Evolutionary conservation across 2,329 filamentous ascomycete genomes (phyloP).

Genomic region (Scytalidium sp.): DNA sequence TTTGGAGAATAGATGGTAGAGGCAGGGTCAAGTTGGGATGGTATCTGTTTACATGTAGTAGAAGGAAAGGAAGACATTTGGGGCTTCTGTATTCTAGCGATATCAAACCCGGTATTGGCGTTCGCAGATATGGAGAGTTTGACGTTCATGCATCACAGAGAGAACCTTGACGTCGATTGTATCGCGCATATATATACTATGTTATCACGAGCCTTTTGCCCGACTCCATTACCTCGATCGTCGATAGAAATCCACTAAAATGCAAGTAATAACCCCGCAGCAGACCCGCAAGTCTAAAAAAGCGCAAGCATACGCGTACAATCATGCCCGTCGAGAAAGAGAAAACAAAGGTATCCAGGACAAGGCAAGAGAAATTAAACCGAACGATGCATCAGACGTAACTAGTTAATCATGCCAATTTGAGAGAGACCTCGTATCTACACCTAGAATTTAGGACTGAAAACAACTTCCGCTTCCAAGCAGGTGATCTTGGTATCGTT

Average conservation of each 20-base stretch:
- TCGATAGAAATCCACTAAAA: no score
- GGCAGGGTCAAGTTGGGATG: neutral
- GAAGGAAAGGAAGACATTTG: no score
- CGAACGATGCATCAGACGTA: neutral
- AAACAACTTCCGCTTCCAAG: conserved; percentile 70
- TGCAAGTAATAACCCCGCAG: neutral
- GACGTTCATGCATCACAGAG: no score
- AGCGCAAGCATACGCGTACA: neutral
- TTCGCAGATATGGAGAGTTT: no score
- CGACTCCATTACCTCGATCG: no score
- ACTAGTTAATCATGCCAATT: no score
- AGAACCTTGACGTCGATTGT: no score
- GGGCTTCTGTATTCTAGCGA: no score
- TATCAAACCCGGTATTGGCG: no score
- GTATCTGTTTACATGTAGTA: no score
- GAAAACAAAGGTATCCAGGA: neutral
- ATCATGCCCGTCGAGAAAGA: neutral
- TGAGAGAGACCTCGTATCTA: neutral
- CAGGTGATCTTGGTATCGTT: conserved; percentile 80
- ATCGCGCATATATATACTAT: no score
- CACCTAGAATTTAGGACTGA: conserved; percentile 33
- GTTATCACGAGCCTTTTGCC: no score
- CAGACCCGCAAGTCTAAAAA: neutral
- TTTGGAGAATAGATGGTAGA: conserved; percentile 60
- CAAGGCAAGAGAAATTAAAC: neutral